Base-by-base conservation (phyloP, 2,329 filamentous ascomycete genomes). In the Claviceps monticola region DNA sequence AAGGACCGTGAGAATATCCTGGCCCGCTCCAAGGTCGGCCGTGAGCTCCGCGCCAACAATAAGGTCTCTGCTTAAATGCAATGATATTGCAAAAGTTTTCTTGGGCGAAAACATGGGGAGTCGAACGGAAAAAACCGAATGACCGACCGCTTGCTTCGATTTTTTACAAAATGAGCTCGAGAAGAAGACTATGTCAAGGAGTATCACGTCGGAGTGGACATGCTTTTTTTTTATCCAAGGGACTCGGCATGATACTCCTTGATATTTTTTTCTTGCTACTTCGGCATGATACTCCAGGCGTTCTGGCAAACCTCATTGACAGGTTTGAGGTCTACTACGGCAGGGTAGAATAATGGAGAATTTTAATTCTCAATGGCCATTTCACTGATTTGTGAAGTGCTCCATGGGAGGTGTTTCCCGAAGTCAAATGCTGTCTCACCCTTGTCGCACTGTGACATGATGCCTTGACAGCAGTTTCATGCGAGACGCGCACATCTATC, bases 1-100 rank as follows among this genome's bases (percentile, higher is more conserved):
- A 91, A 93, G 84, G 87, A 94, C 76, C 85, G 88, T 64, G 87
- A 93, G 80, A 77, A 75, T 71, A 93, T 93, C 68, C 79, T 94
- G 64, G 86, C 88, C 76, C 83, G 88, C 74, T 88, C 86, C 77
- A 83, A 84, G 75, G 73, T 76, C 62, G 88, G 87, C 67, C 84
- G 86, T 59, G 87, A 91, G 76, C 78, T 82, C 68, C 76, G 76
- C 70, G 75, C 75, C 71, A 89, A 89, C 78, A 74, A 72, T 75
- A 84, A 84, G 75, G 73, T 76, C 70, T 76, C 80, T 66, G 72
- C 72, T 60, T 77, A 75, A 71, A 59, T 59, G 11, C 8, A 17
- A 36, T 14, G 21, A 43, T 9, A 9, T 11, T 1, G 5, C 41
- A 48, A 41, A 49, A 4, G 14, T 5, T 21, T 46, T 34, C 29